Conservation (phyloP, 306 rosid species). For the Sicyos edulis region DNA sequence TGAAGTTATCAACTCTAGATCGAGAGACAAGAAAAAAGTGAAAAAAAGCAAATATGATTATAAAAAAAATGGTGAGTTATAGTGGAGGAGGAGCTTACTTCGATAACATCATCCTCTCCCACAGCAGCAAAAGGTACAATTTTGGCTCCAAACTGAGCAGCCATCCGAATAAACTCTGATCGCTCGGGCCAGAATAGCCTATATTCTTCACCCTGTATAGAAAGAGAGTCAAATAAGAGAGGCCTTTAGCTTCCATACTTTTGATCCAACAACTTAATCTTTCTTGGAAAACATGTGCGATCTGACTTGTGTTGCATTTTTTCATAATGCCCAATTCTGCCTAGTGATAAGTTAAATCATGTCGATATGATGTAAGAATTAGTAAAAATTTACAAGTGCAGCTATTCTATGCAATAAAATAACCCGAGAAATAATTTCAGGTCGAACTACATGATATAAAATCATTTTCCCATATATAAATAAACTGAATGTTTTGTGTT, state of each 20-base stretch:
- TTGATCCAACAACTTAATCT: too few species aligned
- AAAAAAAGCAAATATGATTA: background rate
- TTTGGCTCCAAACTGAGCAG: constrained; percentile 88
- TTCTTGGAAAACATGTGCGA: too few species aligned
- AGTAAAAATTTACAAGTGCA: background rate
- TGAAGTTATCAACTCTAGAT: background rate
- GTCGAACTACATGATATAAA: background rate
- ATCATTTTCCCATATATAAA: background rate
- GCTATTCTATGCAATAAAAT: background rate
- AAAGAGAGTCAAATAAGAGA: constrained; percentile 5
- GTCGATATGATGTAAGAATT: too few species aligned
- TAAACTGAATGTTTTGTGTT: background rate
- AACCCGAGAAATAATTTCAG: constrained; percentile 1
- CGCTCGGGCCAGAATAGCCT: constrained; percentile 89
- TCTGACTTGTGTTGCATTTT: too few species aligned
- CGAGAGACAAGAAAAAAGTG: background rate
- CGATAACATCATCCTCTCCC: constrained; percentile 83
- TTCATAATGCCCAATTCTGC: too few species aligned
- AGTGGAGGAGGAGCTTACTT: constrained; percentile 41
- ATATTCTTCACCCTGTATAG: constrained; percentile 76
- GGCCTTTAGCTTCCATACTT: background rate
- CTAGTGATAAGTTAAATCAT: background rate
- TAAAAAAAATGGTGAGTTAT: background rate
- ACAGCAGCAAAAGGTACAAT: constrained; percentile 81
- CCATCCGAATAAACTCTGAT: constrained; percentile 93